Percentiles rank a stretch among this genome's conserved stretches.
Conservation (phyloP, 805 yeast genomes). For the Lipomyces anomalus region DNA sequence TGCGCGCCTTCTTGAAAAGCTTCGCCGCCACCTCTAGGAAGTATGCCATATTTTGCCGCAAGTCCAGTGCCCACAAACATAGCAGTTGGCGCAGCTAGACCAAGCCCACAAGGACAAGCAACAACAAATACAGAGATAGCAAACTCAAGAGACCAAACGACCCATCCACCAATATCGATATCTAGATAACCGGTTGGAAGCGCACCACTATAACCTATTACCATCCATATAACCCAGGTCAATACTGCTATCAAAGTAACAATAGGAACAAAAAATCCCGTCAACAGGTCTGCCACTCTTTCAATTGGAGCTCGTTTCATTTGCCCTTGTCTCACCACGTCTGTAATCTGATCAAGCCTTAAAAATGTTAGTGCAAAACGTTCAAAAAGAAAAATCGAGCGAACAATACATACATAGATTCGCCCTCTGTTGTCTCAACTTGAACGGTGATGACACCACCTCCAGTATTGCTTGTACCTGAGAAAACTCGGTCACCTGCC, state of each 20-base stretch:
- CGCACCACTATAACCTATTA: conserved; percentile 48
- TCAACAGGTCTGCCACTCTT: conserved; percentile 58
- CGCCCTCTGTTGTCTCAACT: conserved; percentile 54
- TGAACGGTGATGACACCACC: conserved; percentile 48
- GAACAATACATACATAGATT: too few relatives aligned
- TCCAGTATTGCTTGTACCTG: conserved; percentile 68
- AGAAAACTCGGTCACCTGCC: conserved; percentile 61
- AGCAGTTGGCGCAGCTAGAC: conserved; percentile 81
- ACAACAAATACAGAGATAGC: conserved; percentile 75
- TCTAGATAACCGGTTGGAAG: conserved; percentile 55
- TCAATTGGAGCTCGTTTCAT: conserved; percentile 68
- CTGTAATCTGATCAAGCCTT: conserved; percentile 66
- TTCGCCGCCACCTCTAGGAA: conserved; percentile 76
- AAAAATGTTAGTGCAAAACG: too few relatives aligned
- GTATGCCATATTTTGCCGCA: conserved; percentile 70
- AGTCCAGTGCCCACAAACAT: conserved; percentile 72
- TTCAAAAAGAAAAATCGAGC: too few relatives aligned
- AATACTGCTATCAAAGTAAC: conserved; percentile 54
- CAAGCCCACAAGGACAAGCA: conserved; percentile 84
- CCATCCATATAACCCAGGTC: conserved; percentile 67
- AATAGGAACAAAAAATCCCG: conserved; percentile 68
- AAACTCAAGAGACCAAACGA: conserved; percentile 70
- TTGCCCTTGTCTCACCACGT: conserved; percentile 68
- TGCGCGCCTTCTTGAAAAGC: conserved; percentile 73
- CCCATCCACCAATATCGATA: conserved; percentile 67